These are phyloP conservation scores for Leptographium wingfieldii DNA, from an alignment of 2,329 filamentous ascomycete genomes.

Conservation along the genomic window DNA sequence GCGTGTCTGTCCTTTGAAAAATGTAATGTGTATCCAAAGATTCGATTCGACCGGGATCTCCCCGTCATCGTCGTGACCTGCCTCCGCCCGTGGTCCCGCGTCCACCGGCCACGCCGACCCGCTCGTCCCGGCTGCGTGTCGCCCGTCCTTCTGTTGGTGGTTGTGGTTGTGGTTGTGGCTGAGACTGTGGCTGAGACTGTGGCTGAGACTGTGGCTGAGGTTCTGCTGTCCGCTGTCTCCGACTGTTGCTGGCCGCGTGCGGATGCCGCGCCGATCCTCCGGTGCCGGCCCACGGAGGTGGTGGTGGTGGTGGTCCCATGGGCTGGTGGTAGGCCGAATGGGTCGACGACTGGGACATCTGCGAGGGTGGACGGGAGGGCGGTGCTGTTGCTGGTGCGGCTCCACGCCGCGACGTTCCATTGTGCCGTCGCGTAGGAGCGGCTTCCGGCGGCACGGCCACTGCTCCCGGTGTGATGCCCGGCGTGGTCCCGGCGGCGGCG, in stretches of 20 bases:
- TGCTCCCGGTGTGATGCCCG: background rate
- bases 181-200: background rate
- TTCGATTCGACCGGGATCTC: too few species aligned
- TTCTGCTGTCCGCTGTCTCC: background rate
- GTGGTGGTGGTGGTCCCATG: constrained; percentile 5
- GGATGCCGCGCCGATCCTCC: background rate
- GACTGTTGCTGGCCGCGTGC: background rate
- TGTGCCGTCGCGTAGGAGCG: background rate
- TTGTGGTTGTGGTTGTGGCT: background rate
- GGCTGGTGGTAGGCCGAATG: background rate
- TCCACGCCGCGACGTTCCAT: background rate
- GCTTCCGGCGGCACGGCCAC: background rate
- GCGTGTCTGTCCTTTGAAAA: background rate
- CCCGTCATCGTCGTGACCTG: background rate
- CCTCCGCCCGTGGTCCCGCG: background rate
- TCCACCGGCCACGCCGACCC: constrained; percentile 14
- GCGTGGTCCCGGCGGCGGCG: background rate
- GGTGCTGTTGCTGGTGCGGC: too few species aligned
- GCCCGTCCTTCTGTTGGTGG: constrained; percentile 10
- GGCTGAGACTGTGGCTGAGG: background rate
- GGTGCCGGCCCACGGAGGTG: background rate
- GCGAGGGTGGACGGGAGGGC: too few species aligned
- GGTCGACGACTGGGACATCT: too few species aligned
- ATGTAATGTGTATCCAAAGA: too few species aligned
- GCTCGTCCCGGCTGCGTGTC: constrained; percentile 20